phyloP scores from a whole-genome alignment of 805 yeast species.

The Metschnikowia peoriensis region DNA sequence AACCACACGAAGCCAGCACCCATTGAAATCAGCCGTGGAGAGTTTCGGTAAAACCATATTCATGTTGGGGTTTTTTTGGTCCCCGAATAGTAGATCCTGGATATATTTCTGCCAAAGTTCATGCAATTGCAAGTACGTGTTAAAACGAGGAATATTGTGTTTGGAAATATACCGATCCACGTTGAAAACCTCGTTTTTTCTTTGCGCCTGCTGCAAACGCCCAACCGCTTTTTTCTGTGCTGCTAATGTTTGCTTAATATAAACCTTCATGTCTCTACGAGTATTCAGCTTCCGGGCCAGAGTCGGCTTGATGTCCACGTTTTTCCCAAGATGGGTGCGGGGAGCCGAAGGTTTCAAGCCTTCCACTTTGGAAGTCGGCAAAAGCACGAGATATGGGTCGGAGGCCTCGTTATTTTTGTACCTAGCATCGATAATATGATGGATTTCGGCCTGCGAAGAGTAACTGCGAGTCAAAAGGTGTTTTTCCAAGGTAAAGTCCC shows the following conservation, averaged over 20 bases:
- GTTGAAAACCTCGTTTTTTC: constrained; percentile 20
- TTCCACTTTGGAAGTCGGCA: constrained; percentile 17
- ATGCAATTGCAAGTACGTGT: constrained; percentile 53
- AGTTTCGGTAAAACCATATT: constrained; percentile 50
- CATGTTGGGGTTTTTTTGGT: constrained; percentile 24
- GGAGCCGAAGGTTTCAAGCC: constrained; percentile 13
- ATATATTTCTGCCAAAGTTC: constrained; percentile 75
- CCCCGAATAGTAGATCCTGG: constrained; percentile 49
- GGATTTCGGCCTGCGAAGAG: constrained; percentile 34
- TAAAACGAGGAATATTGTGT: constrained; percentile 41
- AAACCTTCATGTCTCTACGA: constrained; percentile 42
- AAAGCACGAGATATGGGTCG: constrained; percentile 41
- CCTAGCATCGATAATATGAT: constrained; percentile 42
- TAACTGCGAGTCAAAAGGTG: constrained; percentile 46
- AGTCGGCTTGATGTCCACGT: constrained; percentile 10
- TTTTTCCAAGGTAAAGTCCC: constrained; percentile 44
- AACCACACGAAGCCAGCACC: constrained; percentile 61
- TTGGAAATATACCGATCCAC: constrained; percentile 22
- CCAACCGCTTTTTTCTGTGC: constrained; percentile 41
- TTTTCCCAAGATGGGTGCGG: constrained; percentile 4
- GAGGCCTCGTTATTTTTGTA: constrained; percentile 33
- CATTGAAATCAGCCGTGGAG: constrained; percentile 78
- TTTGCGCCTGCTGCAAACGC: constrained; percentile 33
- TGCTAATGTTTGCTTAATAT: constrained; percentile 35
- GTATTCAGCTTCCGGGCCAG: constrained; percentile 26